Conservation (phyloP, 805 yeast genomes). For the Teunomyces gatunensis region DNA sequence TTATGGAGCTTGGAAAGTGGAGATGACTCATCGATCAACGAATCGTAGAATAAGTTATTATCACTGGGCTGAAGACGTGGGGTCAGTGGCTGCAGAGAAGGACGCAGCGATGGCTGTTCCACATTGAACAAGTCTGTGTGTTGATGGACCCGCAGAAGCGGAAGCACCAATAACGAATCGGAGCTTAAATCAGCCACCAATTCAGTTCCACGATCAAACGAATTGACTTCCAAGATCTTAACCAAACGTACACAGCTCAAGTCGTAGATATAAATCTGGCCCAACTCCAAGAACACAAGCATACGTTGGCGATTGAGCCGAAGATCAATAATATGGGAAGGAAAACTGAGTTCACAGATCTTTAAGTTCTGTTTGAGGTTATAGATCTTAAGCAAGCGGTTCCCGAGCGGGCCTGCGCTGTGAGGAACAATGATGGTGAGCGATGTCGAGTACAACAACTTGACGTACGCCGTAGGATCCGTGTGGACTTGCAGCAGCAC, state of each 20-base stretch:
- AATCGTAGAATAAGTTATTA: neutral
- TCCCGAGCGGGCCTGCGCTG: slow-evolving; percentile 17
- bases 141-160: slow-evolving; percentile 26
- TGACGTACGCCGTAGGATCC: slow-evolving; percentile 30
- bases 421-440: slow-evolving; percentile 40
- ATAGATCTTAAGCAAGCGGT: slow-evolving; percentile 35
- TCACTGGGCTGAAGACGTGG: slow-evolving; percentile 12
- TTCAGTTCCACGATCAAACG: slow-evolving; percentile 1
- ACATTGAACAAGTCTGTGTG: slow-evolving; percentile 31
- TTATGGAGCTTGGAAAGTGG: slow-evolving; percentile 12
- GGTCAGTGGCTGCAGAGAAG: slow-evolving; percentile 10
- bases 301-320: slow-evolving; percentile 80
- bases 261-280: slow-evolving; percentile 86
- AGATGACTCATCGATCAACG: neutral
- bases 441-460: slow-evolving; percentile 42
- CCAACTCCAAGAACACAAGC: slow-evolving; percentile 66
- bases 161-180: slow-evolving; percentile 33
- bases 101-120: slow-evolving; percentile 4
- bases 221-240: slow-evolving; percentile 33
- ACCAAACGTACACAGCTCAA: slow-evolving; percentile 83
- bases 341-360: slow-evolving; percentile 88
- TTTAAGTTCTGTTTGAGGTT: slow-evolving; percentile 41
- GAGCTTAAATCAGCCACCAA: slow-evolving; percentile 39
- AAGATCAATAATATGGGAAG: slow-evolving; percentile 68
- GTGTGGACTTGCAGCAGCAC: too few species aligned